phyloP scores from a whole-genome alignment of 805 yeast species.

The Yamadazyma paraphyllophila region DNA sequence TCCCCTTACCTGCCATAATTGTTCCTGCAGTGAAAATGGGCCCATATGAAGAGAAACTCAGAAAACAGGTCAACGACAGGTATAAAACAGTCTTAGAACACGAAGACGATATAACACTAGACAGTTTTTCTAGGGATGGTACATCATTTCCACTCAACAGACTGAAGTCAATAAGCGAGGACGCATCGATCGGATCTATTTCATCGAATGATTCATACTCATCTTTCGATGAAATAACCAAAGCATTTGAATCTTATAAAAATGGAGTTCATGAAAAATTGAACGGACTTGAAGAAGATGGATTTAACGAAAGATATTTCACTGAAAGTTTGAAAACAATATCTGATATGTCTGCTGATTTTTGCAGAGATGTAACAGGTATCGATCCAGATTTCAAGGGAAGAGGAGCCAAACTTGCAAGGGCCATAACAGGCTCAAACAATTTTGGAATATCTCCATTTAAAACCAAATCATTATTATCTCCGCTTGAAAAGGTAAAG shows the following conservation, averaged over 20 bases:
- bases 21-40: slow-evolving; percentile 61
- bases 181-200: slow-evolving; percentile 14
- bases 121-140: not conserved
- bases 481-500: slow-evolving; percentile 25
- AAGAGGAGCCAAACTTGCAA: slow-evolving; percentile 41
- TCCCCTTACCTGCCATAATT: slow-evolving; percentile 64
- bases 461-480: slow-evolving; percentile 41
- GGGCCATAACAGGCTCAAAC: slow-evolving; percentile 42
- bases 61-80: slow-evolving; percentile 25
- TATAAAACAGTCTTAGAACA: not conserved
- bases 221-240: slow-evolving; percentile 39
- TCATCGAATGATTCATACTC: slow-evolving; percentile 32
- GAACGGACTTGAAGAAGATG: slow-evolving; percentile 11
- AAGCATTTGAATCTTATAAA: slow-evolving; percentile 30
- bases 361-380: slow-evolving; percentile 34
- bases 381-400: slow-evolving; percentile 41
- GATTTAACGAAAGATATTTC: slow-evolving; percentile 27
- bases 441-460: slow-evolving; percentile 38
- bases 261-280: slow-evolving; percentile 18
- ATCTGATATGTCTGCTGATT: slow-evolving; percentile 32
- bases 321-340: slow-evolving; percentile 25
- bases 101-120: not conserved
- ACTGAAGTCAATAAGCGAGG: not conserved
- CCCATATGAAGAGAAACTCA: slow-evolving; percentile 47
- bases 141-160: not conserved